Evolutionary conservation across 2,329 filamentous ascomycete species (phyloP), one percentile per base, ranked within the genome.

Genomic region (Calonectria pseudoturangicola): DNA sequence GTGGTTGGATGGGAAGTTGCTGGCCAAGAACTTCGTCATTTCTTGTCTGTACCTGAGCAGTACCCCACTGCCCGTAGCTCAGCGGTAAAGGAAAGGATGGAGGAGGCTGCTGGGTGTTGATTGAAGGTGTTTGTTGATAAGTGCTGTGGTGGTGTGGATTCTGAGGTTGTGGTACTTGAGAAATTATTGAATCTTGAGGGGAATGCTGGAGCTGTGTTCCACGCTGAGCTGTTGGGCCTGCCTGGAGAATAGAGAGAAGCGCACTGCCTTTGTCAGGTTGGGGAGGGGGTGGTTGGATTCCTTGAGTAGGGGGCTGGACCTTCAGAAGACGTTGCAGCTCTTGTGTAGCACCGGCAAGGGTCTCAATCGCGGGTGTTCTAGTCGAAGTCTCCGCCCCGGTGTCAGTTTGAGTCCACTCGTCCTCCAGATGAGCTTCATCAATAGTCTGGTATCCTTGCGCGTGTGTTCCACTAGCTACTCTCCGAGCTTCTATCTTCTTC

Each of bases 401-500:
- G 36, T 86, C 82, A 9, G 82, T 83, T 74, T 88, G 83, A 54
- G 83, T 81, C 76, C 86, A 85, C n/a, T 94, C 92, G 68, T 94
- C 92, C 81, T 93, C 91, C 8, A 91, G 91, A 65, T 89, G 83
- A 45, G 87, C 86, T 73, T 93, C 91, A 51, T 92, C 89, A 28
- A 86, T 83, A 4, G 79, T 75, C 15, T 87, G 84, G 25, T 86
- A 85, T 18, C 85, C 81, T 21, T 86, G 81, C 6, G 86, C 78
- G 39, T 89, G 85, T 16, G 84, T 82, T 39, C 81, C 83, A 45
- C 82, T 86, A 33, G 85, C 78, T 21, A 83, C 82, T 74, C 85
- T 86, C 77, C 87, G 86, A 10, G 87, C 86, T 77, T 94, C 94
- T n/a, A 89, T 88, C 84, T 93, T 95, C 86, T 91, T 93, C 84